Evolutionary conservation across 1,284 basidiomycete genomes (phyloP), one percentile per base, ranked within the genome.

Genomic region (Cryptococcus hybrid): DNA sequence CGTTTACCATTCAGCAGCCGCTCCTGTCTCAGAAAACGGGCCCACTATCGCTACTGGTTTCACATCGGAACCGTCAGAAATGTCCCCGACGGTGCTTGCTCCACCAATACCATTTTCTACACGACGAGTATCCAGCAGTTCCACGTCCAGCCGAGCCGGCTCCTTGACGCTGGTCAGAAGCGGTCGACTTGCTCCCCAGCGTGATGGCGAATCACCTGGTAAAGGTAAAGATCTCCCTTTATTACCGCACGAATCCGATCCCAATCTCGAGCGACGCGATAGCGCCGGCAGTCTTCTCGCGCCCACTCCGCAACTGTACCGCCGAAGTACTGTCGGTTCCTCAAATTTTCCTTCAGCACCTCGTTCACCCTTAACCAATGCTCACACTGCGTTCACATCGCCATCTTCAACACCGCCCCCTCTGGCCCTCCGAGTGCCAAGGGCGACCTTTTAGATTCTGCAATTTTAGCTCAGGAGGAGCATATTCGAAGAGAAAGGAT

Each of bases 401-500:
- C 43, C 43, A 13, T 47, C 18, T 47, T 18, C 46, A 12, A 47
- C 30, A 5, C 59, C 59, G 1, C 48, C 62, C 0, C 62, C 47
- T 70, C 68, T 15, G 50, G 54, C 12, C 69, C 75, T 0, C 73
- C 73, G 0, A 74, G 74, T 75, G 12, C 70, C 74, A 37, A 74
- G 74, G 45, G 69, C 69, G 2, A 73, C 68, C 5, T 63, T 8
- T 13, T 82, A 1, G 80, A 80, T 55, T 82, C 83, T 37, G 90
- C 92, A 71, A 93, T 93, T 51, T 82, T 91, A 67, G 81, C 86
- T 30, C 88, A 91, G 67, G 89, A 90, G 0, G 90, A 92, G 65
- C 85, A 86, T 63, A 90, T 70, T 77, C 84, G 75, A 79, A 88
- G 70, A 82, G 88, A 75, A 79, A 84, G 77, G 15, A 65, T 83